Base-by-base conservation (phyloP, 2,329 filamentous ascomycete species). In the Botryotinia narcissicola region DNA sequence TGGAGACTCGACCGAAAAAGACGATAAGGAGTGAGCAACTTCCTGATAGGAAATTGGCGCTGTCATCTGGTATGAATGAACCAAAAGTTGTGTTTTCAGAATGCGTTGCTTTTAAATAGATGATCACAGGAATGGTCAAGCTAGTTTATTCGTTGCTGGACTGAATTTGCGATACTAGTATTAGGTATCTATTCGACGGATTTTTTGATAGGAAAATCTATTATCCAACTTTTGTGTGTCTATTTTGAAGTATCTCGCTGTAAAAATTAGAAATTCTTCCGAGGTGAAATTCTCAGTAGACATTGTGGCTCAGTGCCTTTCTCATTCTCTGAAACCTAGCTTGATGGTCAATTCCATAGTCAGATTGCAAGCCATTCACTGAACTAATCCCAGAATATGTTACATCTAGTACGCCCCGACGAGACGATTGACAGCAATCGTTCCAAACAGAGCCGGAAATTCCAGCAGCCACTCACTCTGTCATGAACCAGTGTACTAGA, bases 251-350 rank as follows among this genome's bases (percentile, higher is more conserved):
- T 14, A 51, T 51, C 25, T 3, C 12, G 25, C 25, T 51, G 10
- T 51, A 3, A 16, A 14, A n/a, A 1, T 1, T 1, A 3, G 14
- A 7, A 14, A 1, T 2, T 1, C 3, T 14, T 16, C 7, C 48
- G 25, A 51, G 25, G 25, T 16, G 12, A 51, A 1, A 14, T 51
- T 12, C 25, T n/a, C 48, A 6, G 25, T n/a, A 51, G 48, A 51
- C 25, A 51, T 7, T 51, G 48, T n/a, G 25, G 14, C 25, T 51
- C 12, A 14, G 4, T 51, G 5, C 5, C 25, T 51, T 51, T n/a
- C 4, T 51, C 48, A 51, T n/a, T 25, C 12, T n/a, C 25, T n/a
- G 14, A 16, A 12, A 51, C 14, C 48, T 12, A 51, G 48, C 14
- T 25, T 4, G 25, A 25, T 51, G 22, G 3, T 12, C 25, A n/a